These are phyloP conservation scores for Aphanomyces euteiches DNA, from an alignment of 352 stramenopile species.

Conservation along the genomic window DNA sequence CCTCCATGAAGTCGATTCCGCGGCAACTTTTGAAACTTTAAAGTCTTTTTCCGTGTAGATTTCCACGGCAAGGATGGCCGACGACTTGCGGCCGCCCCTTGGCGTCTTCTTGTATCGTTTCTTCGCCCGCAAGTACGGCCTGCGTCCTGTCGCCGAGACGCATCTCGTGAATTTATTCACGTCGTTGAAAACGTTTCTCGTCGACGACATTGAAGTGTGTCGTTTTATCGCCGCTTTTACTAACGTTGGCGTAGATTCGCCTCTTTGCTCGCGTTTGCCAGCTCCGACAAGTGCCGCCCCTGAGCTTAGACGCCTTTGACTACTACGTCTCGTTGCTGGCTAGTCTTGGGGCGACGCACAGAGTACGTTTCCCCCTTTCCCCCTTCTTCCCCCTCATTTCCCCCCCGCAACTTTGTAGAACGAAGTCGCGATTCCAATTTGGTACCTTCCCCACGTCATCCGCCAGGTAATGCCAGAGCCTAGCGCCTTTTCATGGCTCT, in stretches of 20 bases:
- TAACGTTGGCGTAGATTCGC: not conserved
- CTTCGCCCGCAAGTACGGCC: slow-evolving; percentile 9
- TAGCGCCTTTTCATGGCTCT: not conserved
- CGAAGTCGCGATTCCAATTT: not conserved
- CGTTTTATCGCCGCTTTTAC: not conserved
- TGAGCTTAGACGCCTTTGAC: slow-evolving; percentile 14
- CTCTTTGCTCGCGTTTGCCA: slow-evolving; percentile 6
- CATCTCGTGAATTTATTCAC: slow-evolving; percentile 12
- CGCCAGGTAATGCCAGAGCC: not conserved
- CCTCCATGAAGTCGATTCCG: not conserved
- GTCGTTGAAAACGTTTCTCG: slow-evolving; percentile 12
- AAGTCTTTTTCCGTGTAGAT: not conserved
- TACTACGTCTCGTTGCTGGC: not conserved
- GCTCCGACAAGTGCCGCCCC: not conserved
- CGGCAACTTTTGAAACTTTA: not conserved
- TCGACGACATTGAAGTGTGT: not conserved
- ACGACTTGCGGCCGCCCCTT: not conserved
- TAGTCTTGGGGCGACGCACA: not conserved
- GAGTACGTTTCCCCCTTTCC: not conserved
- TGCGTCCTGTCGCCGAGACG: slow-evolving; percentile 14
- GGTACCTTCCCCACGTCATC: not conserved
- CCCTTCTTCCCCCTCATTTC: no score
- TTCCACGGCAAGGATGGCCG: not conserved
- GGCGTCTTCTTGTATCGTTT: slow-evolving; percentile 12
- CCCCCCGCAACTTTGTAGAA: not conserved